phyloP scores from a whole-genome alignment of 2,329 filamentous ascomycete species.

The Peltaster fructicola region DNA sequence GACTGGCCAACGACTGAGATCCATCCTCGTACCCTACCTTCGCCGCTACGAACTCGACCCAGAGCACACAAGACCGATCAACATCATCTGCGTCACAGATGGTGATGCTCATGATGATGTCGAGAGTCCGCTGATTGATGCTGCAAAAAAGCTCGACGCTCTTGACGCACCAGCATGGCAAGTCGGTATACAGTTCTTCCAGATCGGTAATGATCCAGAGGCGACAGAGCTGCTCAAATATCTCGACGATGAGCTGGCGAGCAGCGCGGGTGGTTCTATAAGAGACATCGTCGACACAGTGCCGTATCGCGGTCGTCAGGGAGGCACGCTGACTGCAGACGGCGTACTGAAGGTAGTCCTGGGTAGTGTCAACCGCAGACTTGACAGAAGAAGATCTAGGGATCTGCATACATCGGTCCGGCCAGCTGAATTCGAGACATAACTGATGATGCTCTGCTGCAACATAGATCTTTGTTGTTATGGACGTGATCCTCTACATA shows the following conservation, averaged over 20 bases:
- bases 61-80: constrained; percentile 53
- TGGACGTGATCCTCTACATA: no score
- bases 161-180: constrained; percentile 60
- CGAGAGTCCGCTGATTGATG: constrained; percentile 47
- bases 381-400: constrained; percentile 36
- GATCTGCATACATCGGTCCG: no score
- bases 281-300: constrained; percentile 89
- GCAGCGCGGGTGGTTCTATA: constrained; percentile 35
- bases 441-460: no score
- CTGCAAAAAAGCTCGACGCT: constrained; percentile 53
- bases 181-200: constrained; percentile 89
- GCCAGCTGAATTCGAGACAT: no score
- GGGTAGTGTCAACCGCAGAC: constrained; percentile 51
- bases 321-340: constrained; percentile 43
- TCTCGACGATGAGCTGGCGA: constrained; percentile 55
- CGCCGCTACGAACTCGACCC: constrained; percentile 29
- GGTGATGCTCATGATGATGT: constrained; percentile 67
- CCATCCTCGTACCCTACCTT: constrained; percentile 60
- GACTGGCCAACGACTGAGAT: constrained; percentile 52
- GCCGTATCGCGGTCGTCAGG: constrained; percentile 43
- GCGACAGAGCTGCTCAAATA: constrained; percentile 49
- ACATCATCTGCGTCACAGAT: constrained; percentile 87
- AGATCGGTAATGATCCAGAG: constrained; percentile 56
- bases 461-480: no score
- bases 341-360: constrained; percentile 68